A percentile compares a stretch with the other conserved stretches of the same genome.
These are phyloP conservation scores for Moniliophthora roreri DNA, from an alignment of 1,284 basidiomycete species.

Conservation along the genomic window DNA sequence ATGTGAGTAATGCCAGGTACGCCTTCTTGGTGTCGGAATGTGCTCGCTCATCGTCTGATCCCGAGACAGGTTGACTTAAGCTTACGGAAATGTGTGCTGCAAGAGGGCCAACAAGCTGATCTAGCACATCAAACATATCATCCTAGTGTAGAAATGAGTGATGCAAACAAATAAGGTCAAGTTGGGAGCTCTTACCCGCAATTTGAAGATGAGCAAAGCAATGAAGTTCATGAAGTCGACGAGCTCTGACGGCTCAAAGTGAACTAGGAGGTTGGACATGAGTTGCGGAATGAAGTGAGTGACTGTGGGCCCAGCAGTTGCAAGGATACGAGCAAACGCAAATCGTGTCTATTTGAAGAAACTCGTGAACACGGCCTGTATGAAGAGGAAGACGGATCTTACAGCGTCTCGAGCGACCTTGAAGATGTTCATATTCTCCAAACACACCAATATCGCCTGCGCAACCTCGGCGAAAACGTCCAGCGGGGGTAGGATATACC, in stretches of 20 bases:
- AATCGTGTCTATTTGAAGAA: constrained; percentile 76
- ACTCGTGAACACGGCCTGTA: constrained; percentile 13
- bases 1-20: constrained; percentile 85
- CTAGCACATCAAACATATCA: constrained; percentile 83
- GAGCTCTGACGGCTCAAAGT: constrained; percentile 91
- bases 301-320: constrained; percentile 83
- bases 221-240: constrained; percentile 97
- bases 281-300: constrained; percentile 82
- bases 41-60: constrained; percentile 87
- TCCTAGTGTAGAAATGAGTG: constrained; percentile 41
- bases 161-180: constrained; percentile 10
- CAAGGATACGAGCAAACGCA: constrained; percentile 92
- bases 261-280: constrained; percentile 86
- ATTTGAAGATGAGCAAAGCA: constrained; percentile 85
- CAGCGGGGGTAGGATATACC: constrained; percentile 73
- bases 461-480: constrained; percentile 87
- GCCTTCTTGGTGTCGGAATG: constrained; percentile 90
- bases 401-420: constrained; percentile 93
- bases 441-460: constrained; percentile 85
- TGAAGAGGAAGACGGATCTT: constrained; percentile 29
- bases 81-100: constrained; percentile 82
- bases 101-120: constrained; percentile 88
- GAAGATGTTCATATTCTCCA: constrained; percentile 88
- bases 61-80: constrained; percentile 80
- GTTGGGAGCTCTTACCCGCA: constrained; percentile 65